Conservation (phyloP, 129 eudicot genomes). For the Logfia minima region DNA sequence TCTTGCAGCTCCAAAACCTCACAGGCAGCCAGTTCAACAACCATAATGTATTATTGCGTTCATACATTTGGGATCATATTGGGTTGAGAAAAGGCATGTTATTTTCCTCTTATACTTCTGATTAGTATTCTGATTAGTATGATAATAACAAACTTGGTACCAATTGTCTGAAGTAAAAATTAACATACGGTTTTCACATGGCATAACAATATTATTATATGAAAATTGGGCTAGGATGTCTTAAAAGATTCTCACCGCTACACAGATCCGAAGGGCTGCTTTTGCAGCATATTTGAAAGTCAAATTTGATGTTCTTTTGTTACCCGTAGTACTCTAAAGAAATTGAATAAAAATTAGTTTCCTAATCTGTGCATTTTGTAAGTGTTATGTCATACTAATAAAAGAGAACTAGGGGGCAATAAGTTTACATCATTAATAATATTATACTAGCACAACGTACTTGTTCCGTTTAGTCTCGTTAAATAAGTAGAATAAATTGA, state of each 20-base stretch:
- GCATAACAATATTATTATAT: neutral
- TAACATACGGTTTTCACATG: neutral
- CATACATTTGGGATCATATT: neutral
- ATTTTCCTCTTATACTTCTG: neutral
- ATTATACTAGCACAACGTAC: no score
- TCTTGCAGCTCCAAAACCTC: constrained; percentile 71
- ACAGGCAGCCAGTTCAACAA: constrained; percentile 46
- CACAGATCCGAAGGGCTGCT: neutral
- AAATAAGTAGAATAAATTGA: no score
- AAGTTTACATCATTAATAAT: neutral
- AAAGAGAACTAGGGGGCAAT: neutral
- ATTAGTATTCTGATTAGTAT: neutral
- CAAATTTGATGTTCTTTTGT: constrained; percentile 15
- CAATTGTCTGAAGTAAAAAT: neutral
- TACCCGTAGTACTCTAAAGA: neutral
- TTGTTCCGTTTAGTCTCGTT: no score
- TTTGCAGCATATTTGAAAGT: neutral
- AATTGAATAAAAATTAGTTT: neutral
- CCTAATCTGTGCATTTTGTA: no score
- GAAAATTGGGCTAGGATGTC: neutral
- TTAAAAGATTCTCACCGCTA: neutral
- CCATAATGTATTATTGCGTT: constrained; percentile 24
- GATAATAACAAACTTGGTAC: neutral
- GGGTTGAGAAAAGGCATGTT: constrained; percentile 1
- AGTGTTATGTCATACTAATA: neutral